Evolutionary conservation across 2,329 filamentous ascomycete genomes (phyloP).

Genomic region (Alternaria dauci): DNA sequence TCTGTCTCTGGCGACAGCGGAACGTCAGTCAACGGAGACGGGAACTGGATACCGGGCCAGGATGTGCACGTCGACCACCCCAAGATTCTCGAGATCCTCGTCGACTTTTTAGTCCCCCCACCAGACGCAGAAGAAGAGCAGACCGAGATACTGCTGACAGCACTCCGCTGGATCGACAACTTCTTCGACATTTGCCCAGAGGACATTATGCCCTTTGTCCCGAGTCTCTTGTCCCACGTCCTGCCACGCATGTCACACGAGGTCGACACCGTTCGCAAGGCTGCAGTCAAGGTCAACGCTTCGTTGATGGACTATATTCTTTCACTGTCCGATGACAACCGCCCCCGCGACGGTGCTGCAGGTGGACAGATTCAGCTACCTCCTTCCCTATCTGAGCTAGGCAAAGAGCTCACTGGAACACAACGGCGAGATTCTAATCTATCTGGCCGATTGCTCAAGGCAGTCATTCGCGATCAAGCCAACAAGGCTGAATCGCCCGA

Average conservation of each 20-base stretch:
- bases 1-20: constrained; percentile 48
- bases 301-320: constrained; percentile 95
- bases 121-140: constrained; percentile 72
- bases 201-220: constrained; percentile 94
- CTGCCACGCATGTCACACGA: constrained; percentile 93
- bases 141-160: constrained; percentile 83
- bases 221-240: constrained; percentile 88
- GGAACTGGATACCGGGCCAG: constrained; percentile 97
- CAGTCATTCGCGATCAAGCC: constrained; percentile 46
- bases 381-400: constrained; percentile 49
- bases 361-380: constrained; percentile 55
- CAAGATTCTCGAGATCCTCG: constrained; percentile 89
- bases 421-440: constrained; percentile 52
- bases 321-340: constrained; percentile 74
- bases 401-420: constrained; percentile 53
- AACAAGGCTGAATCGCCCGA: constrained; percentile 38
- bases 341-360: constrained; percentile 52
- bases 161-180: constrained; percentile 91
- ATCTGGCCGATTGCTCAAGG: constrained; percentile 46
- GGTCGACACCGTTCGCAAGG: constrained; percentile 86
- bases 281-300: constrained; percentile 87
- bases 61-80: constrained; percentile 95
- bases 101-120: constrained; percentile 85
- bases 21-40: constrained; percentile 68
- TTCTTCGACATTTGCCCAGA: constrained; percentile 98